Base-by-base conservation (phyloP, 2,329 filamentous ascomycete genomes). In the Beauveria medogensis region DNA sequence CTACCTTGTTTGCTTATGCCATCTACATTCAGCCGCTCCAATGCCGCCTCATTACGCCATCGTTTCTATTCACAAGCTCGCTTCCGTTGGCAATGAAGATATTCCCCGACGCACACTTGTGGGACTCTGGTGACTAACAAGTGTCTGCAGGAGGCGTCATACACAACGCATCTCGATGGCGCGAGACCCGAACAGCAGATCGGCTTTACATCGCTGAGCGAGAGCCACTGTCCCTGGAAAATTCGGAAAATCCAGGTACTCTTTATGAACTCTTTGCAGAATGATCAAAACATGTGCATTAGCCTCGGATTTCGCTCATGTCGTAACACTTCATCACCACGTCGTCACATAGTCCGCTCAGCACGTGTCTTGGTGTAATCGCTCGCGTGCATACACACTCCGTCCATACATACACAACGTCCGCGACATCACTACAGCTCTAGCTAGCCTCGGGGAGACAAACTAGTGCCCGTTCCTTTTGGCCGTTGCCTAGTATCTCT, bases 291-390 rank as follows among this genome's bases (percentile, higher is more conserved):
- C 3, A 43, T 18, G 10, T 24, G 37, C 46, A 51, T 40, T 58
- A 58, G 55, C 34, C 43, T 22, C 47, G 47, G 55, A 34, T 22
- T 58, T 52, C 56, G 56, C 56, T 34, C 48, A 59, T 30, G 24
- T 26, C 47, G 55, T 50, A 22, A 30, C 18, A 58, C 55, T 22
- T 34, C 24, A 41, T 48, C 12, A 34, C 30, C 30, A 34, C 30
- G 30, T 34, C 10, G 10, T 34, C 10, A 34, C 30, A 34, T 34
- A 12, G 30, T 34, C 30, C 10, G 30, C 4, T 34, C 10, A 34
- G 30, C 30, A 34, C 12, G 30, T 50, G 55, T 18, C 34, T 57
- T 14, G 44, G 20, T 57, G 55, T 28, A 26, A 26, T 57, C 28
- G 20, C 44, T 57, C 30, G 4, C 28, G 24, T 40, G 20, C 12